These are phyloP conservation scores for Chrysosporium keratinophilum DNA, from an alignment of 2,329 filamentous ascomycete genomes.

Conservation along the genomic window DNA sequence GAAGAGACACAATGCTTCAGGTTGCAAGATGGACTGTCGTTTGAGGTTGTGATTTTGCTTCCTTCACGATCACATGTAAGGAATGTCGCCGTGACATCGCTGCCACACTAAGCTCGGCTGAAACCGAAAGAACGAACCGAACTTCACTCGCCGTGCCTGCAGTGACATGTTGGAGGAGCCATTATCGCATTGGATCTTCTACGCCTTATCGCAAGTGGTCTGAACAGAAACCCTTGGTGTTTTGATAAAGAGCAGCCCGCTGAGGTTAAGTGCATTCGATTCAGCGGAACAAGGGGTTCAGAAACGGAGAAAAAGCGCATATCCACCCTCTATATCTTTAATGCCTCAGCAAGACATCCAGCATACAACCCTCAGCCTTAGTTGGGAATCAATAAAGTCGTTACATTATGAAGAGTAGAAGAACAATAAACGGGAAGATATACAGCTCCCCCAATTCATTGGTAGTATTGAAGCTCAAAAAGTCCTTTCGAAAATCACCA, in stretches of 20 bases:
- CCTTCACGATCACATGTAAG: background rate
- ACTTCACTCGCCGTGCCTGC: background rate
- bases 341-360: background rate
- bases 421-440: constrained; percentile 4
- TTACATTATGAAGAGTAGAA: constrained; percentile 5
- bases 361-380: background rate
- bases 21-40: background rate
- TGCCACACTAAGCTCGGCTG: background rate
- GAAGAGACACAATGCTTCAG: background rate
- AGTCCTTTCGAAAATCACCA: constrained; percentile 13
- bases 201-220: too few species aligned
- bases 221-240: too few species aligned
- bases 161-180: background rate
- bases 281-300: too few species aligned
- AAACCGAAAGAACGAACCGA: constrained; percentile 6
- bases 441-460: constrained; percentile 6
- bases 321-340: background rate
- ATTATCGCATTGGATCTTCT: background rate
- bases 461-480: constrained; percentile 4
- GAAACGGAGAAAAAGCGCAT: background rate
- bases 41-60: background rate
- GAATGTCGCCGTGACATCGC: background rate
- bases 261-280: too few species aligned
- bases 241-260: too few species aligned
- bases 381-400: background rate